Base-by-base conservation (phyloP, 179 eudicot species). In the Monotropa hypopitys region DNA sequence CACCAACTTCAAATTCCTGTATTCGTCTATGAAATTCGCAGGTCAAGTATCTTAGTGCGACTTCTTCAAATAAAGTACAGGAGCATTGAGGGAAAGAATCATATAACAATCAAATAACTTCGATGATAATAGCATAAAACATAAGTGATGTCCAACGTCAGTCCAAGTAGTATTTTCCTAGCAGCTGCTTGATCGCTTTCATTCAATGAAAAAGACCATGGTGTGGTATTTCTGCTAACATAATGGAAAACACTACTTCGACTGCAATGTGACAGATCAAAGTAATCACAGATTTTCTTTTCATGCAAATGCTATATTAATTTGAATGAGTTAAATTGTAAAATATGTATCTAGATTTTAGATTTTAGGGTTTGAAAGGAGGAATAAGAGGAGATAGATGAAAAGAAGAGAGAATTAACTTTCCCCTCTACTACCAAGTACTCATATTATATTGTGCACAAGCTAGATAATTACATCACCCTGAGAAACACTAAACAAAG, bases 1-100 rank as follows among this genome's bases (percentile, higher is more conserved):
- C 81, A 96, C 94, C 87, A 96, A 76, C 75, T 90, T 90, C 83
- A 94, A 82, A 83, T 88, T 83, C 85, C 86, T 94, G 80, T 76
- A 86, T 83, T 88, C 87, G 84, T 73, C 87, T 89, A 77, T 20
- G 84, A 73, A 72, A 76, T 56, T 21, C 0, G 13, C 42, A 63
- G 57, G 69, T 66, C 21, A 23, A 51, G 70, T 30, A 51, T 32
- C 18, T 57, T 23, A 62, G 51, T 26, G 23, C 15, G 38, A 59
- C 32, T 21, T 7, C 35, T n/a, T 30, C 3, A 28, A 50, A 49
- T 12, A 20, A 40, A 40, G 72, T 13, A 67, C 12, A 13, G 49
- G 18, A 56, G 47, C 65, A 73, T n/a, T 32, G 47, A 32, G 47
- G 40, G 8, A 54, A 54, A 38, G 21, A 43, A 56, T 53, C 49